Evolutionary conservation across 2,329 filamentous ascomycete species (phyloP).

Genomic region (Scorias spongiosa): DNA sequence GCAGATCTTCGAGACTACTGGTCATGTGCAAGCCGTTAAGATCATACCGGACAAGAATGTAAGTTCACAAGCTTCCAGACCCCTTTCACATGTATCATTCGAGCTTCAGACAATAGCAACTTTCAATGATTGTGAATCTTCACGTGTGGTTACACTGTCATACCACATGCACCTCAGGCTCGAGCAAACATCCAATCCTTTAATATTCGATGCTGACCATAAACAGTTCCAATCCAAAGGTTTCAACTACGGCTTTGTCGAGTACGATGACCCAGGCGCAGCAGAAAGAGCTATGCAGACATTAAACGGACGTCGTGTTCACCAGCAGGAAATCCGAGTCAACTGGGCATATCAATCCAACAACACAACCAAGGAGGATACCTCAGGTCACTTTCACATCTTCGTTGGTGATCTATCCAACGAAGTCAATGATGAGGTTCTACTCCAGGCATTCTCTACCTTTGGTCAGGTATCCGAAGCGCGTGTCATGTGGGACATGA

Average conservation of each 20-base stretch:
- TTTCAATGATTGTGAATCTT: constrained; percentile 9
- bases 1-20: constrained; percentile 97
- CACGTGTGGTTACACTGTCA: constrained; percentile 2
- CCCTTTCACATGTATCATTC: constrained; percentile 1
- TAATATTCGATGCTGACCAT: not conserved
- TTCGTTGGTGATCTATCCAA: constrained; percentile 97
- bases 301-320: constrained; percentile 84
- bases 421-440: constrained; percentile 93
- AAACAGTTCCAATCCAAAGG: constrained; percentile 61
- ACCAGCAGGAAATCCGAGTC: constrained; percentile 95
- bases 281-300: constrained; percentile 96
- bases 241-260: constrained; percentile 97
- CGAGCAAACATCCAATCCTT: not conserved
- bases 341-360: constrained; percentile 99
- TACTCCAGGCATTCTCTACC: constrained; percentile 85
- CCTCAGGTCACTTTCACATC: constrained; percentile 95
- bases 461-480: constrained; percentile 95
- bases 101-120: not conserved
- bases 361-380: constrained; percentile 87
- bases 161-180: not conserved
- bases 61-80: constrained; percentile 30
- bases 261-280: constrained; percentile 94
- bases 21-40: constrained; percentile 96
- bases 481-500: constrained; percentile 99
- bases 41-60: constrained; percentile 99